Evolutionary conservation across 1,284 basidiomycete genomes (phyloP).

Genomic region (Testicularia cyperi): DNA sequence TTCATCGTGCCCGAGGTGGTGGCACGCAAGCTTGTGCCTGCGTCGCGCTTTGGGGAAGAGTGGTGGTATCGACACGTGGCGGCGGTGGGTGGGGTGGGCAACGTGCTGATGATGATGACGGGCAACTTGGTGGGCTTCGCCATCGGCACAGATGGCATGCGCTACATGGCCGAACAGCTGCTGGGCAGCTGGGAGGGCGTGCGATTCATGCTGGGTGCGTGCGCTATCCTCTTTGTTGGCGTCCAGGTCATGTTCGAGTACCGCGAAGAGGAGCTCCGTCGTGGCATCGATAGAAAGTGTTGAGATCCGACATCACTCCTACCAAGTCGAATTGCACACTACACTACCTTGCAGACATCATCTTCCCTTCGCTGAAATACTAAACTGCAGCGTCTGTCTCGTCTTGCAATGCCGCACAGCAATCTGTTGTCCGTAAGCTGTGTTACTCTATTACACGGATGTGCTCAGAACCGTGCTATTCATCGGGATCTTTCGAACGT

Average conservation of each 20-base stretch:
- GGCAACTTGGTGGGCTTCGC: constrained; percentile 97
- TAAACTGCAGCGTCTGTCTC: too few relatives aligned
- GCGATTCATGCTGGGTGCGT: constrained; percentile 69
- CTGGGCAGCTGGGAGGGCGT: constrained; percentile 70
- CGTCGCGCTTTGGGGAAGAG: constrained; percentile 69
- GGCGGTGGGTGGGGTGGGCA: constrained; percentile 80
- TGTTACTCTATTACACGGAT: too few relatives aligned
- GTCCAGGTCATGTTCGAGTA: constrained; percentile 79
- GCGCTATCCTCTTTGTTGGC: constrained; percentile 74
- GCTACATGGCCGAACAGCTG: constrained; percentile 71
- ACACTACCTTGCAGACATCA: too few relatives aligned
- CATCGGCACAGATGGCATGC: constrained; percentile 79
- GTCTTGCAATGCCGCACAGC: too few relatives aligned
- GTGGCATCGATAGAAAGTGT: constrained; percentile 39
- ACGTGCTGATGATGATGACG: constrained; percentile 85
- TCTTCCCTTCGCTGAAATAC: too few relatives aligned
- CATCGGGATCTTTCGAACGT: too few relatives aligned
- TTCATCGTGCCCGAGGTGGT: constrained; percentile 86
- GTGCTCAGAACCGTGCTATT: too few relatives aligned
- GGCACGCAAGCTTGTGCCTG: constrained; percentile 67
- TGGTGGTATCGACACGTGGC: constrained; percentile 85
- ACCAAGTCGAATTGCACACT: too few relatives aligned
- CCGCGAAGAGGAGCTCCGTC: constrained; percentile 44
- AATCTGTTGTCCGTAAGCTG: too few relatives aligned
- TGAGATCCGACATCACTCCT: too few relatives aligned